Evolutionary conservation across 1,284 basidiomycete genomes (phyloP).

Genomic region (Puccinia coronata): DNA sequence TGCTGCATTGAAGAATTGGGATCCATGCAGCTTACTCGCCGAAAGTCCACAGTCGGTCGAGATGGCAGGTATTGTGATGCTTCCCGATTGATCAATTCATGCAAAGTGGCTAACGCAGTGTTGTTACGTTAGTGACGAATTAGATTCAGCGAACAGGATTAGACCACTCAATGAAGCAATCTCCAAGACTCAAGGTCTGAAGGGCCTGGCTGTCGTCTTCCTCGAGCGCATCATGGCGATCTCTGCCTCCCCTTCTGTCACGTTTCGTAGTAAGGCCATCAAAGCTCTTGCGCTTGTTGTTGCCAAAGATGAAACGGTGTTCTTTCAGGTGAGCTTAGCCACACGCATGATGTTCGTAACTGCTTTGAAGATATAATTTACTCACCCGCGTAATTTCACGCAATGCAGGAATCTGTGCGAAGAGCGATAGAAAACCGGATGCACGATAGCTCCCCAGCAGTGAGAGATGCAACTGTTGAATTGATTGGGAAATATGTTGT

Average conservation of each 20-base stretch:
- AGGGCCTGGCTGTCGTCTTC: constrained; percentile 35
- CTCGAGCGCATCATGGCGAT: constrained; percentile 38
- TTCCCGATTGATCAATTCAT: not conserved
- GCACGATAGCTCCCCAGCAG: constrained; percentile 83
- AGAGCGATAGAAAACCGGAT: constrained; percentile 79
- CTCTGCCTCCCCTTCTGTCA: constrained; percentile 41
- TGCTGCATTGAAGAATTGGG: constrained; percentile 14
- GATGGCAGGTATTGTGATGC: constrained; percentile 12
- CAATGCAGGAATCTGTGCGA: constrained; percentile 46
- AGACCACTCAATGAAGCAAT: constrained; percentile 28
- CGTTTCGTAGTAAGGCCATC: constrained; percentile 49
- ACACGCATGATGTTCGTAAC: not conserved
- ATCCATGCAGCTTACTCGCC: constrained; percentile 15
- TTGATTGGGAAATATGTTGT: constrained; percentile 93
- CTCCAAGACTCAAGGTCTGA: constrained; percentile 46
- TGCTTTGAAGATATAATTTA: not conserved
- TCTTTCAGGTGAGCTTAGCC: constrained; percentile 31
- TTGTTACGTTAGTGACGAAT: constrained; percentile 16
- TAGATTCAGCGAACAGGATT: not conserved
- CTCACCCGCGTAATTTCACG: not conserved
- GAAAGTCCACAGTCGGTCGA: constrained; percentile 1
- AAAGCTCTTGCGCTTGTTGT: constrained; percentile 47
- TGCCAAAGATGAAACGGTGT: constrained; percentile 45
- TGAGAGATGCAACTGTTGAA: constrained; percentile 92
- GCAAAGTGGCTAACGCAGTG: not conserved